Evolutionary conservation across 768 basidiomycete genomes (phyloP).

Genomic region (Pulveroboletus sp.): DNA sequence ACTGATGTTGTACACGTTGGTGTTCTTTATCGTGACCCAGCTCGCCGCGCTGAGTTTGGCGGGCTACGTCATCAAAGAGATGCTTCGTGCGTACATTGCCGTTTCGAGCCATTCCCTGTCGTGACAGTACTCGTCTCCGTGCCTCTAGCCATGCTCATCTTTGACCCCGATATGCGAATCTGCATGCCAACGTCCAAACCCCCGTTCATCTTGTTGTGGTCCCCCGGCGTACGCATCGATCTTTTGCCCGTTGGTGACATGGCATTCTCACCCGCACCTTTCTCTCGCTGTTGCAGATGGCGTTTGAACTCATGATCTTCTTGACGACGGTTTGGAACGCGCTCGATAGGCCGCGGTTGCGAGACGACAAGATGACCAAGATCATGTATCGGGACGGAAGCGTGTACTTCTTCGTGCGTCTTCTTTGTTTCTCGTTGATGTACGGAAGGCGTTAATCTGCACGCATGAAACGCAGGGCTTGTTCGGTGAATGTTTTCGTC

Average conservation of each 20-base stretch:
- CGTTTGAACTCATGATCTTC: slow-evolving; percentile 32
- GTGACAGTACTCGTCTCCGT: background rate
- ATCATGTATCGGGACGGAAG: slow-evolving; percentile 29
- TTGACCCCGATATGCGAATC: slow-evolving; percentile 10
- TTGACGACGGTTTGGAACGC: slow-evolving; percentile 28
- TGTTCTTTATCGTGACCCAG: slow-evolving; percentile 31
- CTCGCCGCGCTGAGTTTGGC: slow-evolving; percentile 19
- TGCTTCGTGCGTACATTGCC: slow-evolving; percentile 25
- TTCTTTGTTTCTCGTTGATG: background rate
- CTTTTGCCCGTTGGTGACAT: background rate
- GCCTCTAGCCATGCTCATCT: slow-evolving; percentile 13
- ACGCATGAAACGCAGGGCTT: slow-evolving; percentile 11
- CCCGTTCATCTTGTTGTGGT: slow-evolving; percentile 25
- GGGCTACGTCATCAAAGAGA: slow-evolving; percentile 23
- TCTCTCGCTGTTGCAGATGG: slow-evolving; percentile 16
- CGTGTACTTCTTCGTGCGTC: slow-evolving; percentile 26
- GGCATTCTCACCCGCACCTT: background rate
- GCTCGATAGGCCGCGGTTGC: slow-evolving; percentile 23
- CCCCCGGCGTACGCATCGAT: slow-evolving; percentile 22
- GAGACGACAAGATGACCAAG: slow-evolving; percentile 15
- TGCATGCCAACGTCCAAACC: slow-evolving; percentile 23
- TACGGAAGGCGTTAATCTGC: slow-evolving; percentile 1
- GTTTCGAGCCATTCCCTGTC: background rate
- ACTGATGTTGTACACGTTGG: slow-evolving; percentile 29
- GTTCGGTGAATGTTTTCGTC: slow-evolving; percentile 18